phyloP scores from a whole-genome alignment of 257 asterid species.

The Solanum appendiculatum region DNA sequence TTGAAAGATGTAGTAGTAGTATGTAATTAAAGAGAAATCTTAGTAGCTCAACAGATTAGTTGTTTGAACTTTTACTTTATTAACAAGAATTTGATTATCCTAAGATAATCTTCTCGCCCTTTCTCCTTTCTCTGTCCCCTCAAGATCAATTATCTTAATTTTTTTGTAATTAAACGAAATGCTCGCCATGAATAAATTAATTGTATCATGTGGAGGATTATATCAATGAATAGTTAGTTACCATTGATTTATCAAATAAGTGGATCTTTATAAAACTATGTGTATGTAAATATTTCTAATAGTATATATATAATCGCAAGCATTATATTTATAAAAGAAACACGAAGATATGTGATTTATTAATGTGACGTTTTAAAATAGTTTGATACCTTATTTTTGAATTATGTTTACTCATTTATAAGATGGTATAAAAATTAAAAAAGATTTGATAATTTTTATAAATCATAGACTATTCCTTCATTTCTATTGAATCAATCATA shows the following conservation, averaged over 20 bases:
- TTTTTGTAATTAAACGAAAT: too few relatives aligned
- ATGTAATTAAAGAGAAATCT: not conserved
- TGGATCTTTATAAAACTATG: not conserved
- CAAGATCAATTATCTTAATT: too few relatives aligned
- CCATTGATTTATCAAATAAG: not conserved
- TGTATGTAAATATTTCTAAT: not conserved
- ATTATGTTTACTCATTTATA: not conserved
- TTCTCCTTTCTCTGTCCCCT: not conserved
- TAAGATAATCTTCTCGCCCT: too few relatives aligned
- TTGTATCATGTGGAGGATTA: not conserved
- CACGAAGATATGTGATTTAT: not conserved
- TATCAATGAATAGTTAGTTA: not conserved
- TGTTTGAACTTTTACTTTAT: too few relatives aligned
- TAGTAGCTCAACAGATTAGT: too few relatives aligned
- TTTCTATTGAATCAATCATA: too few relatives aligned
- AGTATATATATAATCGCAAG: not conserved
- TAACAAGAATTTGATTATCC: too few relatives aligned
- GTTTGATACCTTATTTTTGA: not conserved
- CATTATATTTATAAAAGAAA: not conserved
- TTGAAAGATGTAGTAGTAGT: not conserved
- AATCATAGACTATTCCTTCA: fast-evolving
- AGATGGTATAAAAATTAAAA: not conserved
- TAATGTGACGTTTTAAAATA: not conserved
- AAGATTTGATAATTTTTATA: not conserved
- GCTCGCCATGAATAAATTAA: too few relatives aligned